Conservation (phyloP, 129 eudicot species). For the Logfia minima region DNA sequence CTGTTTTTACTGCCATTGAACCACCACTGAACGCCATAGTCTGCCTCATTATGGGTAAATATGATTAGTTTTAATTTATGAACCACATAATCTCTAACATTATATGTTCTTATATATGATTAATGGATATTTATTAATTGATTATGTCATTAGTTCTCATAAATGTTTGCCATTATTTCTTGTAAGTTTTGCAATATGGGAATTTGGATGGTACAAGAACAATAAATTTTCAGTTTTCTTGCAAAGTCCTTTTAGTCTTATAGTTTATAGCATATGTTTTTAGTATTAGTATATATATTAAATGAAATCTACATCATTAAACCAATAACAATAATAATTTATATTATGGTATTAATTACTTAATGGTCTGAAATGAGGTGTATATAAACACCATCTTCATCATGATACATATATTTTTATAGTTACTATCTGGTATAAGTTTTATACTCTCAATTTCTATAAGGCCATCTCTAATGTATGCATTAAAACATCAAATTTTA, state of each 20-base stretch:
- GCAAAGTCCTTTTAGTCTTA: not conserved
- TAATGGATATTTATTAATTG: slow-evolving; percentile 7
- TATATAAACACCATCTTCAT: too few relatives aligned
- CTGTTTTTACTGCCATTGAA: not conserved
- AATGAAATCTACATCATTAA: too few relatives aligned
- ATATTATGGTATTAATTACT: too few relatives aligned
- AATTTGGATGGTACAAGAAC: slow-evolving; percentile 25
- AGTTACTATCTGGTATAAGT: too few relatives aligned
- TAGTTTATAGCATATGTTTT: too few relatives aligned
- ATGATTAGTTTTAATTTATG: slow-evolving; percentile 1
- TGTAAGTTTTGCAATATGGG: slow-evolving; percentile 21
- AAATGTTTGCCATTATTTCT: slow-evolving; percentile 15
- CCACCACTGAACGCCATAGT: slow-evolving; percentile 13
- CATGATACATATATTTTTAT: too few relatives aligned
- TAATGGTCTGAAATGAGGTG: too few relatives aligned
- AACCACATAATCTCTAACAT: not conserved
- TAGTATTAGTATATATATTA: too few relatives aligned
- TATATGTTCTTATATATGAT: slow-evolving; percentile 18
- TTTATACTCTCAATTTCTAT: too few relatives aligned
- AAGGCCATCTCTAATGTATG: too few relatives aligned
- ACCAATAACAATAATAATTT: too few relatives aligned
- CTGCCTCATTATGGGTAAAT: slow-evolving; percentile 9
- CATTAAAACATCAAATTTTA: too few relatives aligned
- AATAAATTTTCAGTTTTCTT: not conserved
- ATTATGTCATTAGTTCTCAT: slow-evolving; percentile 21